Conservation (phyloP, 129 eudicot species). For the Saposhnikovia divaricata region DNA sequence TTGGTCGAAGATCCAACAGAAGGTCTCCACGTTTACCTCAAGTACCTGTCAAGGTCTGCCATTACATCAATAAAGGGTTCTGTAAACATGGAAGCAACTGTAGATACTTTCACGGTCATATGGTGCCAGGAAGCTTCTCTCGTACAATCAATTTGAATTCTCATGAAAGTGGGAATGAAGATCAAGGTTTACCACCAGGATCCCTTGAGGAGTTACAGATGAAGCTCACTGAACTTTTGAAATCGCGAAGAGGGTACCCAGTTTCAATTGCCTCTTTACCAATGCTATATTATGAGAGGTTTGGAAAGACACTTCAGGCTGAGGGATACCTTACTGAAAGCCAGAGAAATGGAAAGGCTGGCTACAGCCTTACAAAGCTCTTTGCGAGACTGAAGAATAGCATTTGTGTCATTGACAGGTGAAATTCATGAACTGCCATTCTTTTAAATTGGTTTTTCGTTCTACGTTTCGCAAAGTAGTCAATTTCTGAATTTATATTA, state of each 20-base stretch:
- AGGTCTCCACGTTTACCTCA: constrained; percentile 27
- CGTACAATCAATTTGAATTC: constrained; percentile 20
- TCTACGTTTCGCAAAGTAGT: background rate
- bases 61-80: constrained; percentile 44
- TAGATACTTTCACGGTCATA: constrained; percentile 36
- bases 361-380: constrained; percentile 80
- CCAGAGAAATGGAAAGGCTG: constrained; percentile 86
- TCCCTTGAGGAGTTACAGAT: constrained; percentile 44
- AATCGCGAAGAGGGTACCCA: constrained; percentile 43
- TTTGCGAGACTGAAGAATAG: constrained; percentile 64
- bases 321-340: constrained; percentile 95
- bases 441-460: background rate
- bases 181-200: constrained; percentile 35
- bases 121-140: constrained; percentile 31
- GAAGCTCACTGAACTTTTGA: constrained; percentile 49
- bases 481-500: too few relatives aligned
- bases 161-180: constrained; percentile 18
- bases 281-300: constrained; percentile 40
- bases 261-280: constrained; percentile 58
- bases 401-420: constrained; percentile 73
- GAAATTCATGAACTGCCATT: background rate
- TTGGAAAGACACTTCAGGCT: constrained; percentile 54
- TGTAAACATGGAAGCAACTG: constrained; percentile 55
- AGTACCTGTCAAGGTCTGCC: constrained; percentile 50
- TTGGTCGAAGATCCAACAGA: constrained; percentile 24